A percentile compares a stretch with the other conserved stretches of the same genome.
Evolutionary conservation across 495 filamentous ascomycete species (phyloP).

Genomic region (Aspergillus egyptiacus): DNA sequence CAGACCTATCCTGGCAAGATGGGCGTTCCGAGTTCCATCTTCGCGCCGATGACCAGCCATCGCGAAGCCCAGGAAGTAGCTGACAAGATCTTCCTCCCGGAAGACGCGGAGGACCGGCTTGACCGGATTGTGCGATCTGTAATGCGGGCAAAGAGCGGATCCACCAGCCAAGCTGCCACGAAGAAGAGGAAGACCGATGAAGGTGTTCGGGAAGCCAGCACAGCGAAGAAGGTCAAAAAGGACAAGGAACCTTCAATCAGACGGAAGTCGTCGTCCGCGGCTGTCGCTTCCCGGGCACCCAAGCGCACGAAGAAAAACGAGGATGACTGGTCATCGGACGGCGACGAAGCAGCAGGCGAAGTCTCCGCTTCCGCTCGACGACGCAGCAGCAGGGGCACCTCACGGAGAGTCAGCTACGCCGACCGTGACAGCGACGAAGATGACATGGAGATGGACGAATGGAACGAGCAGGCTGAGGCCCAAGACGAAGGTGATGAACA

Average conservation of each 20-base stretch:
- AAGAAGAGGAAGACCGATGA: constrained; percentile 49
- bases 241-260: constrained; percentile 29
- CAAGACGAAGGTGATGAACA: constrained; percentile 24
- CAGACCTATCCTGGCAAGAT: constrained; percentile 78
- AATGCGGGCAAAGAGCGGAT: constrained; percentile 36
- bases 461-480: constrained; percentile 27
- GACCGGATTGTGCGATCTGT: constrained; percentile 56
- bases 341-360: constrained; percentile 17
- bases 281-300: constrained; percentile 33
- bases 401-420: constrained; percentile 43
- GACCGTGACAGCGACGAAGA: constrained; percentile 54
- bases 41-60: constrained; percentile 65
- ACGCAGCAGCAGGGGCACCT: constrained; percentile 36
- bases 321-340: constrained; percentile 42
- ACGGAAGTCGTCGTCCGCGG: constrained; percentile 40
- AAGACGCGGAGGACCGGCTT: constrained; percentile 70
- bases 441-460: constrained; percentile 48
- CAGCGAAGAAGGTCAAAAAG: constrained; percentile 42
- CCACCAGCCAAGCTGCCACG: constrained; percentile 20
- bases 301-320: constrained; percentile 41
- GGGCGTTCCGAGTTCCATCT: constrained; percentile 71
- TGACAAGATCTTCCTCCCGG: constrained; percentile 73
- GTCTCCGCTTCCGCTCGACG: constrained; percentile 28
- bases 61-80: constrained; percentile 76
- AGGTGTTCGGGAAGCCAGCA: constrained; percentile 25